Conservation (phyloP, 352 stramenopile genomes). For the Pythium volutum region DNA sequence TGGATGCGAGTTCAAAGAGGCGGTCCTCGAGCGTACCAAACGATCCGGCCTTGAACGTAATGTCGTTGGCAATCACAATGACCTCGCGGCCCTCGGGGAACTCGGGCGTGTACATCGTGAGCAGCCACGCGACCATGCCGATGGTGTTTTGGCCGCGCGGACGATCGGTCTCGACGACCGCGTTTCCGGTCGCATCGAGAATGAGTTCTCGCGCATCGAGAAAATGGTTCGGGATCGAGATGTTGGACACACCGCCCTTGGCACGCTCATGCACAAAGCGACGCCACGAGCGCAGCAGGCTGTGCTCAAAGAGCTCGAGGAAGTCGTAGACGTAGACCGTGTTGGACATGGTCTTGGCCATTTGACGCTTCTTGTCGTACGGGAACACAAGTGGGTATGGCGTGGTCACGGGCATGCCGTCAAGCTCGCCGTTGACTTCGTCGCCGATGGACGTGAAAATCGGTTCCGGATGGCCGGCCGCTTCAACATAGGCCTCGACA, state of each 20-base stretch:
- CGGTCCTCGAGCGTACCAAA: conserved; percentile 99
- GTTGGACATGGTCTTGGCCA: conserved; percentile 94
- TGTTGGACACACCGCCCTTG: conserved; percentile 53
- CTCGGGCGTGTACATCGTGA: conserved; percentile 98
- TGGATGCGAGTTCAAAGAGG: conserved; percentile 97
- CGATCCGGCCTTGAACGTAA: conserved; percentile 98
- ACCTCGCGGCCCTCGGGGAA: conserved; percentile 96
- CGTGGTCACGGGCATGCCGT: conserved; percentile 92
- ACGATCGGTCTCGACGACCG: conserved; percentile 62
- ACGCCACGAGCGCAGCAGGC: conserved; percentile 93
- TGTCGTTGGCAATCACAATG: conserved; percentile 99
- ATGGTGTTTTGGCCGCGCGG: conserved; percentile 97
- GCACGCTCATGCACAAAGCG: conserved; percentile 82
- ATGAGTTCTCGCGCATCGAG: conserved; percentile 95
- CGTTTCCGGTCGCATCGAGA: conserved; percentile 76
- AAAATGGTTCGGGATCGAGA: conserved; percentile 87
- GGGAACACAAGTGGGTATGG: conserved; percentile 97
- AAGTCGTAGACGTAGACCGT: conserved; percentile 99
- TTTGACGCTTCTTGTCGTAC: conserved; percentile 93
- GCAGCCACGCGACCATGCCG: conserved; percentile 99
- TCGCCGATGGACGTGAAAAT: conserved; percentile 92
- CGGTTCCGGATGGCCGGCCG: conserved; percentile 68
- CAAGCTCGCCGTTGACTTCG: conserved; percentile 89
- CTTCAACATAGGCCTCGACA: conserved; percentile 99
- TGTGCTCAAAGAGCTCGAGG: conserved; percentile 97